Base-by-base conservation (phyloP, 257 asterid genomes). In the Coffea eugenioides region DNA sequence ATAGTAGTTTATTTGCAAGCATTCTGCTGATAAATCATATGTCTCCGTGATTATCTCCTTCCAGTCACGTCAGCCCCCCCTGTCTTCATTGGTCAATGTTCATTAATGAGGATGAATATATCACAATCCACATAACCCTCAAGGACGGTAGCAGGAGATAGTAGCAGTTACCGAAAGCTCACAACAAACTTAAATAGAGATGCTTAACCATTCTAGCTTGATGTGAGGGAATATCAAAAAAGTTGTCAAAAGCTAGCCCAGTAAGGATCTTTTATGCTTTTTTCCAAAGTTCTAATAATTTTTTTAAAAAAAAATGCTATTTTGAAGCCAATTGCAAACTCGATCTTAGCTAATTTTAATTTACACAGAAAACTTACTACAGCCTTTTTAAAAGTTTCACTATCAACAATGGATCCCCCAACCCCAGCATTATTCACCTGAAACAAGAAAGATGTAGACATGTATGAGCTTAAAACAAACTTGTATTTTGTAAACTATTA, bases 401-500 rank as follows among this genome's bases (percentile, higher is more conserved):
- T 65, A 49, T 84, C 74, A 52, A 75, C 43, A 4, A 21, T 21
- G 16, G 65, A 77, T 56, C 88, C 92, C 59, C 20, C 25, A n/a
- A 86, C 43, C 84, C 76, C 92, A 3, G 89, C 92, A 79, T 86
- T 87, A 31, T 87, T 89, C 66, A 87, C 87, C 92, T 89, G 79
- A 2, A 64, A 46, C 51, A 10, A 56, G 8, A 39, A 39, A 39
- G 43, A 39, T 18, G 43, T 39, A 39, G 43, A 39, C 43, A 3
- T 39, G 43, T 4, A 39, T 39, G 3, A 39, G 43, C 43, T 39
- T 2, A 39, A 39, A 39, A 39, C 43, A 3, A 39, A 39, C 43
- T 39, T 39, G 3, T 39, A 39, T 39, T 39, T 39, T 39, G 34
- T 31, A 39, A 39, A 39, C 43, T 39, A 39, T 39, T 39, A 39